These are phyloP conservation scores for Neurospora sp. DNA, from an alignment of 495 filamentous ascomycete species.

Conservation along the genomic window DNA sequence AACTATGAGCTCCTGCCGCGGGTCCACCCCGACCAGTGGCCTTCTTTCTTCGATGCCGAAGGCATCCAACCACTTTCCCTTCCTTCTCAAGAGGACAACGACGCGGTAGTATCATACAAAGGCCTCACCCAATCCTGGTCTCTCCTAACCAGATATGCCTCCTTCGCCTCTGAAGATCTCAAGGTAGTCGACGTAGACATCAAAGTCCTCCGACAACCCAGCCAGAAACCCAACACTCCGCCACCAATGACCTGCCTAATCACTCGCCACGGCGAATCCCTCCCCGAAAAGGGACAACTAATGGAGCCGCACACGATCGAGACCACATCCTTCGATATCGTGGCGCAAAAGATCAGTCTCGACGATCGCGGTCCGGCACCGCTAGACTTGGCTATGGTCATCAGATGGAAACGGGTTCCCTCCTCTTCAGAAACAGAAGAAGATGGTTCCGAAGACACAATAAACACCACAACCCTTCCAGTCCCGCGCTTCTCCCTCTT, in stretches of 20 bases:
- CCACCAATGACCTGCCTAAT: slow-evolving; percentile 18
- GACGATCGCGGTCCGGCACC: slow-evolving; percentile 68
- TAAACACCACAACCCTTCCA: slow-evolving; percentile 50
- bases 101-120: slow-evolving; percentile 12
- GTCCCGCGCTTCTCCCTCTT: slow-evolving; percentile 72
- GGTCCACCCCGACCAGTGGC: slow-evolving; percentile 70
- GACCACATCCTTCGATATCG: slow-evolving; percentile 59
- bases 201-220: slow-evolving; percentile 40
- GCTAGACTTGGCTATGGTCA: slow-evolving; percentile 62
- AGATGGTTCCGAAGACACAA: neutral
- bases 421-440: neutral
- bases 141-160: slow-evolving; percentile 59
- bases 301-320: slow-evolving; percentile 54
- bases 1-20: slow-evolving; percentile 75
- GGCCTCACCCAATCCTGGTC: slow-evolving; percentile 79
- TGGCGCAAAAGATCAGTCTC: slow-evolving; percentile 59
- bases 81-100: neutral
- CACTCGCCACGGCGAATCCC: slow-evolving; percentile 12
- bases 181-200: slow-evolving; percentile 54
- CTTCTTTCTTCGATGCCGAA: slow-evolving; percentile 62
- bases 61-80: slow-evolving; percentile 18
- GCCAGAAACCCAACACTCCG: slow-evolving; percentile 30
- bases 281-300: slow-evolving; percentile 11
- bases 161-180: slow-evolving; percentile 63
- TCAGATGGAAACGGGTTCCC: slow-evolving; percentile 59